These are phyloP conservation scores for Aegilops umbellulata DNA, from an alignment of 176 grass and related monocot genomes.

Conservation along the genomic window DNA sequence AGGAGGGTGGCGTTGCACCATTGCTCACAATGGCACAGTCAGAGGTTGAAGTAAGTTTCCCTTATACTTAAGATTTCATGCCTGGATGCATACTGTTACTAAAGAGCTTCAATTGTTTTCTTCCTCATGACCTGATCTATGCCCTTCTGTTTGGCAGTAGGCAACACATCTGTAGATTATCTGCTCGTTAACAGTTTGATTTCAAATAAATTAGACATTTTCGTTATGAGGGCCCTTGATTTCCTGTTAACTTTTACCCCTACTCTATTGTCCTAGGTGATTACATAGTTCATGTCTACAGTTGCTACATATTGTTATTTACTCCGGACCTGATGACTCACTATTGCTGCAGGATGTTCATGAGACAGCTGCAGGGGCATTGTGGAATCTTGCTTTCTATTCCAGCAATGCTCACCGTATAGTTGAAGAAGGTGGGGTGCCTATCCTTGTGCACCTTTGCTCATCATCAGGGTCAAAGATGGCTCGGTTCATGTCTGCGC, in stretches of 20 bases:
- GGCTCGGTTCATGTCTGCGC: slow-evolving; percentile 98
- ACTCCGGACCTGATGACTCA: slow-evolving; percentile 1
- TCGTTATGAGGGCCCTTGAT: neutral
- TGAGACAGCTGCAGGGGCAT: slow-evolving; percentile 98
- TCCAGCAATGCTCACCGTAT: slow-evolving; percentile 84
- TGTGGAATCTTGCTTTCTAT: slow-evolving; percentile 99
- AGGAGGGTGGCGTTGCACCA: slow-evolving; percentile 88
- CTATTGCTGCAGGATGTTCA: slow-evolving; percentile 85
- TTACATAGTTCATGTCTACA: neutral
- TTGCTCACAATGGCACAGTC: slow-evolving; percentile 91
- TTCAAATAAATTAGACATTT: slow-evolving; percentile 4
- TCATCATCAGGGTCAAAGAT: slow-evolving; percentile 92
- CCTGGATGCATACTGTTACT: neutral
- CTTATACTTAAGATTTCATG: slow-evolving; percentile 15
- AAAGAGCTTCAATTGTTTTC: slow-evolving; percentile 4
- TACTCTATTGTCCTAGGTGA: slow-evolving; percentile 1
- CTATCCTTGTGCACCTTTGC: slow-evolving; percentile 87
- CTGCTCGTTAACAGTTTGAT: neutral
- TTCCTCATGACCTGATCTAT: slow-evolving; percentile 13
- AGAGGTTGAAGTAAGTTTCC: slow-evolving; percentile 82
- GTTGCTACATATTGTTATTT: slow-evolving; percentile 9
- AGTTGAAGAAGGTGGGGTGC: slow-evolving; percentile 96
- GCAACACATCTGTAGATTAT: neutral
- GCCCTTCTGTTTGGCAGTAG: neutral
- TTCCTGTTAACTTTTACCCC: slow-evolving; percentile 1